Base-by-base conservation (phyloP, 2,329 filamentous ascomycete species). In the Fusarium sp. region DNA sequence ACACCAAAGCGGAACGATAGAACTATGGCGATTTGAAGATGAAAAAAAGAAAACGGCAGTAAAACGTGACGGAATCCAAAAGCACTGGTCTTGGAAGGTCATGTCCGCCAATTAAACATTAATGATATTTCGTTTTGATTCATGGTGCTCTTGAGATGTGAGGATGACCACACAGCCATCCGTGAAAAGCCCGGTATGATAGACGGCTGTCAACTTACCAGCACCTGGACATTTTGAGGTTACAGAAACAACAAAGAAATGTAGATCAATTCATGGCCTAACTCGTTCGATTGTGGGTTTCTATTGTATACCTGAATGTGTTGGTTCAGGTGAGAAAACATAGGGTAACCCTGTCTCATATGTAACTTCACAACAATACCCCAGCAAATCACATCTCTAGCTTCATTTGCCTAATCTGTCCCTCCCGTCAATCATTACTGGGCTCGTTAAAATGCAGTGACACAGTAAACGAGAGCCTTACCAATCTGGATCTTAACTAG, bases 341-440 rank as follows among this genome's bases (percentile, higher is more conserved):
- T 49, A 65, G 42, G 63, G 64, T 66, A 64, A 35, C 19, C 40
- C 9, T 25, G 46, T 16, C 32, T 40, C 50, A 54, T n/a, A 33
- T 32, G 40, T 42, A 13, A n/a, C 9, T 11, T 15, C 18, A 30
- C 9, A 11, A 30, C 12, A 13, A 25, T 13, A 21, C 9, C 15
- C 18, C 30, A 30, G 28, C 47, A 35, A 43, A 35, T 54, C 37
- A 61, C 37, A 43, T 30, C 19, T 38, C 35, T 32, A n/a, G 19
- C 25, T 23, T 32, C 13, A 46, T 42, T 65, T 64, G n/a, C 63
- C 63, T 40, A 42, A 35, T 56, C 37, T 19, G 62, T 46, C 46
- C n/a, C 38, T 33, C 18, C 19, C 21, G 21, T n/a, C 33, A 54
- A 64, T 9, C 28, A 28, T 46, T 49, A 64, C 33, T 65, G 59